Conservation (phyloP, 2,329 filamentous ascomycete species). For the Colletotrichum viniferum region DNA sequence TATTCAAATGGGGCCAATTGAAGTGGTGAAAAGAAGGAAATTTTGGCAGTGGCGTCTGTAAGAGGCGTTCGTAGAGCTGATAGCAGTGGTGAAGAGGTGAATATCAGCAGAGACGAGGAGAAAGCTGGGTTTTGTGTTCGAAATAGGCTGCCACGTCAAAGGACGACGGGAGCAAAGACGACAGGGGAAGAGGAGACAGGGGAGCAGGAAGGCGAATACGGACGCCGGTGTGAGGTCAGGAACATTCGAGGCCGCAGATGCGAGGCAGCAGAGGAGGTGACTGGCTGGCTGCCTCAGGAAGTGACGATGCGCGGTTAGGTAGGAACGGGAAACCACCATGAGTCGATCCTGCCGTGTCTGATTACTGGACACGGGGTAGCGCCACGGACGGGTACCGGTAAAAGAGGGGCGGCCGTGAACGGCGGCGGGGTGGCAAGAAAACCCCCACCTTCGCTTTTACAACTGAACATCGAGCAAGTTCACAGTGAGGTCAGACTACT, state of each 20-base stretch:
- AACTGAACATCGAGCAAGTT: not conserved
- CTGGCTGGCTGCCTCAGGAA: not conserved
- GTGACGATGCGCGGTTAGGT: not conserved
- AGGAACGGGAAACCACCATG: not conserved
- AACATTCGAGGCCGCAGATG: not conserved
- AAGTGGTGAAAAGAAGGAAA: not conserved
- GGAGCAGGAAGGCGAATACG: not conserved
- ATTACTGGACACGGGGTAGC: too few species aligned
- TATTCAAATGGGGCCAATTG: too few species aligned
- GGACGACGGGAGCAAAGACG: not conserved
- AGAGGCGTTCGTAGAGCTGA: not conserved
- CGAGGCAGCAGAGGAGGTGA: not conserved
- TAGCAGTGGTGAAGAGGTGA: too few species aligned
- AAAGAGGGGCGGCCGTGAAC: conserved; percentile 7
- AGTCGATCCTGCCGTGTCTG: conserved; percentile 15
- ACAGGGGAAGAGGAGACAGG: not conserved
- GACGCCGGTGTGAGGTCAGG: not conserved
- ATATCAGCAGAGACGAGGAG: not conserved
- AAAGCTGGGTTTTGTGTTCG: not conserved
- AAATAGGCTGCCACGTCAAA: too few species aligned
- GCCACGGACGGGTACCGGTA: not conserved
- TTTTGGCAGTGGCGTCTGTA: not conserved
- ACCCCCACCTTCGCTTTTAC: not conserved
- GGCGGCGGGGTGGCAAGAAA: not conserved
- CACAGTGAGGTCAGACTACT: not conserved